Conservation (phyloP, 1,284 basidiomycete genomes). For the Hortiboletus rubellus region DNA sequence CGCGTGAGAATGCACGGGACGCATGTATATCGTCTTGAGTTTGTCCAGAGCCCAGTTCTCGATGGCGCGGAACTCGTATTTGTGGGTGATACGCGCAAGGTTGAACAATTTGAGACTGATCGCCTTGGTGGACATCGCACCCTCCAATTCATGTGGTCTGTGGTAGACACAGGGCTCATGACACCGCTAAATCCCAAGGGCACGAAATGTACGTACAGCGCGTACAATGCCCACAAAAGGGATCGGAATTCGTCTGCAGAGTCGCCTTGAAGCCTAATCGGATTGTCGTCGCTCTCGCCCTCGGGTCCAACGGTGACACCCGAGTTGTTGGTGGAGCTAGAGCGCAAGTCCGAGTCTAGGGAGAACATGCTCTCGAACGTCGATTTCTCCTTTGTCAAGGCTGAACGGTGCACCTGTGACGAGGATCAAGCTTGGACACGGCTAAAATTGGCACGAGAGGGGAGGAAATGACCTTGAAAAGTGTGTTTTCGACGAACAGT, state of each 20-base stretch:
- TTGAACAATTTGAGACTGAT: constrained; percentile 45
- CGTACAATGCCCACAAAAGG: constrained; percentile 50
- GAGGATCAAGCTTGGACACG: constrained; percentile 4
- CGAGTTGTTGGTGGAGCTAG: constrained; percentile 21
- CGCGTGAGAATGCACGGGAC: constrained; percentile 30
- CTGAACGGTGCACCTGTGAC: constrained; percentile 49
- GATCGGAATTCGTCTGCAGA: constrained; percentile 47
- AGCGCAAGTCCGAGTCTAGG: constrained; percentile 38
- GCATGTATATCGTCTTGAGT: constrained; percentile 41
- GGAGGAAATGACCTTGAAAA: constrained; percentile 45
- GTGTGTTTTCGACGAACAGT: constrained; percentile 45
- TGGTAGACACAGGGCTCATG: constrained; percentile 7
- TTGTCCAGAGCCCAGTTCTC: constrained; percentile 50
- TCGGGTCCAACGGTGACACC: constrained; percentile 37
- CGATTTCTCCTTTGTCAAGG: constrained; percentile 50
- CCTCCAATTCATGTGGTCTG: constrained; percentile 51
- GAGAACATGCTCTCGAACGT: constrained; percentile 56
- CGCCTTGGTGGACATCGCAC: constrained; percentile 42
- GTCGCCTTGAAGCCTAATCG: constrained; percentile 50
- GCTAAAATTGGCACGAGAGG: constrained; percentile 1
- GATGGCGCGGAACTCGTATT: constrained; percentile 54
- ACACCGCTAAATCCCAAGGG: neutral
- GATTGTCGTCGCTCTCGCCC: constrained; percentile 48
- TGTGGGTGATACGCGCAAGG: constrained; percentile 54
- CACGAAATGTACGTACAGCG: constrained; percentile 41